Percentiles rank a stretch among this genome's conserved stretches.
Conservation (phyloP, 345 rosid genomes). For the Euphorbia pulcherrima region DNA sequence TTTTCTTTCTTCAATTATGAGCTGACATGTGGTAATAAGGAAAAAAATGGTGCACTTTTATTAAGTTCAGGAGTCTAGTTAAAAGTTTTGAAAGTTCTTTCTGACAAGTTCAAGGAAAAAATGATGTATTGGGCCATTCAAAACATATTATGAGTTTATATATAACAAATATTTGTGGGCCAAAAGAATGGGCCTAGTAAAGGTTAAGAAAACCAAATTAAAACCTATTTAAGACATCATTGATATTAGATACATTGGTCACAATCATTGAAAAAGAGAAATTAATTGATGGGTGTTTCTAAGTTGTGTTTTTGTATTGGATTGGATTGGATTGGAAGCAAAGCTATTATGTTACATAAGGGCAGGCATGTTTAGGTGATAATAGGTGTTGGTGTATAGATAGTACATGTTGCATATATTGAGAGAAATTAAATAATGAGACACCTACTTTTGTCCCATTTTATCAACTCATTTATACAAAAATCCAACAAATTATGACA, state of each 20-base stretch:
- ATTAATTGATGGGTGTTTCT: not conserved
- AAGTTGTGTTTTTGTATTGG: constrained; percentile 5
- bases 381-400: not conserved
- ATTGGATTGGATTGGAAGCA: not conserved
- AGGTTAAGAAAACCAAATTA: not conserved
- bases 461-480: not conserved
- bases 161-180: constrained; percentile 25
- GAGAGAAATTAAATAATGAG: not conserved
- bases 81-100: too few species aligned
- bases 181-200: constrained; percentile 8
- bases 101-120: too few species aligned
- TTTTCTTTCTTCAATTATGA: too few species aligned
- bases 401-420: not conserved
- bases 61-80: too few species aligned
- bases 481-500: not conserved
- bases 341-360: not conserved
- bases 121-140: too few species aligned
- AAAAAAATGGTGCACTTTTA: too few species aligned
- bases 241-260: not conserved
- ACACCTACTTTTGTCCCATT: constrained; percentile 1
- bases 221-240: not conserved
- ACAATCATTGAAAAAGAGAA: not conserved
- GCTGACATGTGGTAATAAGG: too few species aligned
- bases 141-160: too few species aligned
- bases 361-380: not conserved